phyloP scores from a whole-genome alignment of 148 eudicot species.

The Rhododendron molle region DNA sequence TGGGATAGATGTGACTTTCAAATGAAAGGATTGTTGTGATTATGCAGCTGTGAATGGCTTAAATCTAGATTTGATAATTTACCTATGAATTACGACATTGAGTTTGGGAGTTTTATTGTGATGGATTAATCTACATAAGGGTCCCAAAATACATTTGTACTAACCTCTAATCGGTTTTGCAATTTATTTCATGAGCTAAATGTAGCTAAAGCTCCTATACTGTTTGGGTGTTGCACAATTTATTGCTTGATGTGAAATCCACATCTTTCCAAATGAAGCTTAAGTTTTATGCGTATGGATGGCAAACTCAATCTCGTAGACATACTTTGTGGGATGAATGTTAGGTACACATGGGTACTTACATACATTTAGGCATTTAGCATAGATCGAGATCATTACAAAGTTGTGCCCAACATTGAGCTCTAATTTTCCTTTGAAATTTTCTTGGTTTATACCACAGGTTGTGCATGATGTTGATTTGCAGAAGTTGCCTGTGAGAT shows the following conservation, averaged over 20 bases:
- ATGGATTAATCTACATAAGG: not conserved
- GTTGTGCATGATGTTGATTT: constrained; percentile 88
- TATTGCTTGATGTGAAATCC: not conserved
- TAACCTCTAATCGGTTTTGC: not conserved
- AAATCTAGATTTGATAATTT: not conserved
- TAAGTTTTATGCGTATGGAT: not conserved
- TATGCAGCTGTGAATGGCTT: not conserved
- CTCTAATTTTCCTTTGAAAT: not conserved
- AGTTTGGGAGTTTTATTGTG: not conserved
- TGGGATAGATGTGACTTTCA: not conserved
- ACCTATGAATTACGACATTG: not conserved
- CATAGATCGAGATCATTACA: not conserved
- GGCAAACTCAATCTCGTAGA: not conserved
- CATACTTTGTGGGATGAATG: not conserved
- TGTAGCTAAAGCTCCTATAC: not conserved
- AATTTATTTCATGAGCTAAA: not conserved
- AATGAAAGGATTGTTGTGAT: not conserved
- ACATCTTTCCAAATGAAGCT: not conserved
- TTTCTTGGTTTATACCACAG: constrained; percentile 28
- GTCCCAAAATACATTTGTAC: not conserved
- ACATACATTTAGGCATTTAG: not conserved
- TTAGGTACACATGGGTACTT: not conserved
- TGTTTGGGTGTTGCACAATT: not conserved
- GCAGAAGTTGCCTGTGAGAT: constrained; percentile 85
- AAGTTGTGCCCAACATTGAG: not conserved